Base-by-base conservation (phyloP, 1,284 basidiomycete genomes). In the Trametes sp. region DNA sequence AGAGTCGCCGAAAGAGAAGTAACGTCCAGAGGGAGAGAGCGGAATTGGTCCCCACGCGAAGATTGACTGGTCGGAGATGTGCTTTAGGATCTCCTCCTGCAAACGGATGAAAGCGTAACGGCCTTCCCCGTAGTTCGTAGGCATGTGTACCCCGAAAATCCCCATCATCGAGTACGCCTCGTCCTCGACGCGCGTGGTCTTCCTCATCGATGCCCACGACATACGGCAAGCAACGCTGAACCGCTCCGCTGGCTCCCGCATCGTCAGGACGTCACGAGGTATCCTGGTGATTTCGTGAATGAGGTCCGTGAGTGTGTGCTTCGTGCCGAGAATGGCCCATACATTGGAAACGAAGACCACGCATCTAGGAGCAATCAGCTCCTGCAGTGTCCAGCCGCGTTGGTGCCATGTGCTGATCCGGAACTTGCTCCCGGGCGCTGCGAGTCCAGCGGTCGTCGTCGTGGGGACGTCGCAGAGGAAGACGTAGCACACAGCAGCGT, bases 151-250 rank as follows among this genome's bases (percentile, higher is more conserved):
- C 1, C 55, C 54, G 41, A 64, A 57, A 28, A 64, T 61, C 10
- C 63, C 63, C 45, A 64, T 50, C 3, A 61, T 48, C 14, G 46
- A 61, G 42, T 64, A 64, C 33, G 59, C 63, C 42, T 61, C 35
- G 28, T 64, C 59, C 31, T 64, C 63, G 21, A 38, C 49, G 0
- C 44, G 35, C n/a, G 46, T 42, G 10, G 59, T 60, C 44, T 56
- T 16, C 23, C 63, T 23, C 4, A n/a, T 21, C 2, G 51, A 31
- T 0, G 63, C 63, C 63, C 63, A 64, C 2, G 63, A 61, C 58
- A 64, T 64, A 2, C 63, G 56, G 10, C 57, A 48, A 8, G 63
- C 63, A 14, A 64, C 59, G 23, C 51, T 58, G 21, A 58, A 54
- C 13, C 42, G 23, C 11, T 54, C 51, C 4, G 56, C 55, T 5